phyloP scores from a whole-genome alignment of 371 early-diverging fungal species.

The Circinella minor region DNA sequence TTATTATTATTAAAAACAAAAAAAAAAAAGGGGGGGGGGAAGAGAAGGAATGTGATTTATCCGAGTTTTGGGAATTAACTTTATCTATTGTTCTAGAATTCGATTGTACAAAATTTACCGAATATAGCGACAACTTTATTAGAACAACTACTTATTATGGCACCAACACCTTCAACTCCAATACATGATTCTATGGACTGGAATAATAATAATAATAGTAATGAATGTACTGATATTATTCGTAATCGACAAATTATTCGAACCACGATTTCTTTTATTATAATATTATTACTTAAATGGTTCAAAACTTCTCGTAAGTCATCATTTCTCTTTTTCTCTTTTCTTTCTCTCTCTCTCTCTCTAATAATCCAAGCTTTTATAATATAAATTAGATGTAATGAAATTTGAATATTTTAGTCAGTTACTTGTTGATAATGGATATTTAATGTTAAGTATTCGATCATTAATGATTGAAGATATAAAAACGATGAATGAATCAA shows the following conservation, averaged over 20 bases:
- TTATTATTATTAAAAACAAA: not conserved
- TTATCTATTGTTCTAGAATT: conserved; percentile 14
- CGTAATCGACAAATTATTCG: conserved; percentile 76
- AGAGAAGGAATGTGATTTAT: too few relatives aligned
- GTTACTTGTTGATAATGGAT: conserved; percentile 80
- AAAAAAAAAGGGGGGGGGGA: too few relatives aligned
- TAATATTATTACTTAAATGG: conserved; percentile 70
- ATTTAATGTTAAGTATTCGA: conserved; percentile 57
- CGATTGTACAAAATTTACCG: conserved; percentile 48
- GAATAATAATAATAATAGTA: not conserved
- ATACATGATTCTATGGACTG: not conserved
- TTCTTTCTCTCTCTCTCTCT: too few relatives aligned
- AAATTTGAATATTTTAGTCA: conserved; percentile 82
- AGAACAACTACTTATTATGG: conserved; percentile 42
- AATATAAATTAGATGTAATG: conserved; percentile 55
- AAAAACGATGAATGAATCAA: not conserved
- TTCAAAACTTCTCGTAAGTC: conserved; percentile 69
- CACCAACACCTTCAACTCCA: not conserved
- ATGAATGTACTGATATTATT: conserved; percentile 52
- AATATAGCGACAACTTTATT: conserved; percentile 48
- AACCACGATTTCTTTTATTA: conserved; percentile 70
- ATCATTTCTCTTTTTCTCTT: too few relatives aligned
- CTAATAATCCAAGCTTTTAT: too few relatives aligned
- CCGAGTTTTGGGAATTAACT: not conserved
- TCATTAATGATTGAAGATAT: conserved; percentile 8